Evolutionary conservation across 768 basidiomycete species (phyloP).

Genomic region (Cystoderma amianthinum): DNA sequence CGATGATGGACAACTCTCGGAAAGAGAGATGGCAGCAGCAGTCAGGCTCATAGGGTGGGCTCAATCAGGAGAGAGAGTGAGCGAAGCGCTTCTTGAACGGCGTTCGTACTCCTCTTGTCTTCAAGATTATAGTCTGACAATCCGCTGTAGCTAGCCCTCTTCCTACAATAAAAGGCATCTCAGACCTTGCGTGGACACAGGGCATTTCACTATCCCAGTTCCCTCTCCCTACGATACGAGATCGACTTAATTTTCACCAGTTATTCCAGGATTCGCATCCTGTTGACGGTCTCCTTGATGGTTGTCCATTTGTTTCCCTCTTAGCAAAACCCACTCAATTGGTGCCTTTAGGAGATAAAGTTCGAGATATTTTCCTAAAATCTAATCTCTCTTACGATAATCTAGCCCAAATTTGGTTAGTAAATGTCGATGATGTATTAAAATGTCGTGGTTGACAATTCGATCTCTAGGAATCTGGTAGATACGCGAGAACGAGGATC

Average conservation of each 20-base stretch:
- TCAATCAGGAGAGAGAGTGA: slow-evolving; percentile 41
- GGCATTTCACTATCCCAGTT: slow-evolving; percentile 20
- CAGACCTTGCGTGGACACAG: slow-evolving; percentile 5
- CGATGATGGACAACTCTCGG: slow-evolving; percentile 48
- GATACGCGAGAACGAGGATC: slow-evolving; percentile 53
- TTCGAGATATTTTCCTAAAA: slow-evolving; percentile 56
- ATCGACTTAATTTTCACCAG: slow-evolving; percentile 46
- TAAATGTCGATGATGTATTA: no score
- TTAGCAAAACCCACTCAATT: neutral
- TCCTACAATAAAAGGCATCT: slow-evolving; percentile 25
- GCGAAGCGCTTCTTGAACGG: slow-evolving; percentile 31
- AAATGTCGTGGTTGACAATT: no score
- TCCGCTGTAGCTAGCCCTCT: slow-evolving; percentile 43
- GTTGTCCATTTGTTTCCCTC: slow-evolving; percentile 18
- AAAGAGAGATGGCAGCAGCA: slow-evolving; percentile 49
- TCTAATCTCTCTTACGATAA: slow-evolving; percentile 52
- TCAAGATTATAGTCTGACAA: neutral
- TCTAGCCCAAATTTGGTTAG: slow-evolving; percentile 56
- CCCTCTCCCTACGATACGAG: slow-evolving; percentile 42
- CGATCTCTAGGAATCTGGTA: slow-evolving; percentile 50
- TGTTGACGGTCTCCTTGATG: slow-evolving; percentile 44
- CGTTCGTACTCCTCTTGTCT: slow-evolving; percentile 26
- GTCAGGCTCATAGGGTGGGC: slow-evolving; percentile 61
- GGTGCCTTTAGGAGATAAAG: slow-evolving; percentile 49
- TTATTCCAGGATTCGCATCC: slow-evolving; percentile 47